Percentiles rank a stretch among this genome's conserved stretches.
Evolutionary conservation across 1,284 basidiomycete genomes (phyloP).

Genomic region (Irpex sp.): DNA sequence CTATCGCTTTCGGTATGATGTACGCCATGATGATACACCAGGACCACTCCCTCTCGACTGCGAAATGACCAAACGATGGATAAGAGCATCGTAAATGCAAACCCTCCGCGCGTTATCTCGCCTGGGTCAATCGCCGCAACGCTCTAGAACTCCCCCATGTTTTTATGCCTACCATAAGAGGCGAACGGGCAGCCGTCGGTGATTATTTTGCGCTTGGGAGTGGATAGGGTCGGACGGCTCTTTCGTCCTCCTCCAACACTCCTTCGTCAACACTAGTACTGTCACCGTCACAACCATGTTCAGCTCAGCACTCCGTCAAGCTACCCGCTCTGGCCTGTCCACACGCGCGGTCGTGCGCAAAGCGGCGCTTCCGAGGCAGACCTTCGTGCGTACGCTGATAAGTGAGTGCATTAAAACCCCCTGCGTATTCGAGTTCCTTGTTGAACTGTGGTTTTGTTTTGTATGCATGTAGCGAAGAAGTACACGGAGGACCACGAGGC

Average conservation of each 20-base stretch:
- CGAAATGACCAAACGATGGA: neutral
- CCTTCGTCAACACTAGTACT: neutral
- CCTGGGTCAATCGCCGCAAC: neutral
- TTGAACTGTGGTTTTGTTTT: too few species aligned
- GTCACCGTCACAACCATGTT: slow-evolving; percentile 5
- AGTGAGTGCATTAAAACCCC: slow-evolving; percentile 27
- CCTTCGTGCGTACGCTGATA: slow-evolving; percentile 33
- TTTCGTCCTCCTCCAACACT: neutral
- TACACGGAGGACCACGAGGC: slow-evolving; percentile 94
- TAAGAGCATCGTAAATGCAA: neutral
- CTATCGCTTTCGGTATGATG: too few species aligned
- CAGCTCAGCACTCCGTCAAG: slow-evolving; percentile 7
- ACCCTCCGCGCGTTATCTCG: neutral
- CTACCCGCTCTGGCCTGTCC: slow-evolving; percentile 3
- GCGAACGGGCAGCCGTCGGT: slow-evolving; percentile 1
- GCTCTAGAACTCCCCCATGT: neutral
- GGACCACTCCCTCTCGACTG: too few species aligned
- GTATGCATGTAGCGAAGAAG: slow-evolving; percentile 55
- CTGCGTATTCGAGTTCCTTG: neutral
- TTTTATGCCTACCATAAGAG: slow-evolving; percentile 1
- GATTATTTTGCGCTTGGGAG: neutral
- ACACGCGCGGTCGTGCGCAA: neutral
- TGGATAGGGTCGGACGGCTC: neutral
- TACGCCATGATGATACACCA: too few species aligned
- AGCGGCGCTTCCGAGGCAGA: neutral